A percentile compares a stretch with the other conserved stretches of the same genome.
phyloP scores from a whole-genome alignment of 116 monocot genomes.

The Iris pallida region DNA sequence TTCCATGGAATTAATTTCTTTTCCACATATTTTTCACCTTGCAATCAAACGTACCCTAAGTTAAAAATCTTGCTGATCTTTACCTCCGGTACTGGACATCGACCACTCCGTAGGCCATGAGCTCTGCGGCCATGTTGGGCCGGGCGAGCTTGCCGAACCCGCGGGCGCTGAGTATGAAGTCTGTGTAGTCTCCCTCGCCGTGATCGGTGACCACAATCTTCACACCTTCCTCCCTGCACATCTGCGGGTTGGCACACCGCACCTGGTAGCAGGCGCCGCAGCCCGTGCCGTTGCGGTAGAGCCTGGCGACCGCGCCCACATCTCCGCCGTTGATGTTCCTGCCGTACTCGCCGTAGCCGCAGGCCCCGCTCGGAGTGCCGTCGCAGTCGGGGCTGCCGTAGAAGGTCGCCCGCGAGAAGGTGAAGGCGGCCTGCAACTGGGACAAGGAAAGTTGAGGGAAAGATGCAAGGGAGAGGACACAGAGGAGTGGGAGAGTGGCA shows the following conservation, averaged over 20 bases:
- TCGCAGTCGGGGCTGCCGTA: conserved; percentile 33
- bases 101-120: conserved; percentile 22
- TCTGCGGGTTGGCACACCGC: conserved; percentile 20
- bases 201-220: conserved; percentile 37
- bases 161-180: conserved; percentile 39
- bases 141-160: conserved; percentile 26
- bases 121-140: conserved; percentile 13
- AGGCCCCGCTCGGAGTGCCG: conserved; percentile 23
- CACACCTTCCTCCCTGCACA: conserved; percentile 25
- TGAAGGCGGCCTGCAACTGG: conserved; percentile 4
- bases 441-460: conserved; percentile 4
- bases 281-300: conserved; percentile 31
- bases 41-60: too few species aligned
- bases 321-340: conserved; percentile 21
- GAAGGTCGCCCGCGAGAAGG: conserved; percentile 24
- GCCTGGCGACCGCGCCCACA: conserved; percentile 18
- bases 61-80: too few species aligned
- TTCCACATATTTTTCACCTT: too few species aligned
- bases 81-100: conserved; percentile 37
- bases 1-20: too few species aligned
- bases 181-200: conserved; percentile 23
- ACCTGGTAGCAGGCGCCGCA: conserved; percentile 43
- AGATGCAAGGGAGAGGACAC: conserved; percentile 1
- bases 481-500: background rate
- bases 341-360: conserved; percentile 40